Evolutionary conservation across 116 monocot species (phyloP).

Genomic region (Iris pallida): DNA sequence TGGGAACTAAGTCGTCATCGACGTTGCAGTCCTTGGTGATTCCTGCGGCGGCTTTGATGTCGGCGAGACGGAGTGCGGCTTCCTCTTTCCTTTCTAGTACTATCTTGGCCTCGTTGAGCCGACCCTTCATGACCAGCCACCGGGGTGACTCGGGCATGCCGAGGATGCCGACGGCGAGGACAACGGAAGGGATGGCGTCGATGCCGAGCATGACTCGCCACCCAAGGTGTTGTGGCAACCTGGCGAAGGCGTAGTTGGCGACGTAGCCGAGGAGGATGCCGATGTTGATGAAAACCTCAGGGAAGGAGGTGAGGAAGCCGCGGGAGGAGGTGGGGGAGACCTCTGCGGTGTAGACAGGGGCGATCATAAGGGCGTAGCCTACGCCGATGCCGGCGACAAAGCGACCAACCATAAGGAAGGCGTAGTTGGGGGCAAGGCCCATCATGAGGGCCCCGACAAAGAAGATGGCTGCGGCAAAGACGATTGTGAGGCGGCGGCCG

Average conservation of each 20-base stretch:
- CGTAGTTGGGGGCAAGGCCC: constrained; percentile 35
- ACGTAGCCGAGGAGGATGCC: constrained; percentile 48
- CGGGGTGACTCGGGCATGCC: constrained; percentile 45
- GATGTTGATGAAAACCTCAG: constrained; percentile 40
- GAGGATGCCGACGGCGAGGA: no score
- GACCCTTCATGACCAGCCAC: constrained; percentile 40
- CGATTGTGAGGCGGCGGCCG: constrained; percentile 40
- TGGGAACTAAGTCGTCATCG: neutral
- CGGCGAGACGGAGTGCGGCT: constrained; percentile 11
- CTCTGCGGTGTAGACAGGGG: constrained; percentile 32
- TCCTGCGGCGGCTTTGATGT: constrained; percentile 34
- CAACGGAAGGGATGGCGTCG: constrained; percentile 19
- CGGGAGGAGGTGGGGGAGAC: constrained; percentile 33
- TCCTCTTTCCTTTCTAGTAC: constrained; percentile 21
- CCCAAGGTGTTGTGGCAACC: constrained; percentile 22
- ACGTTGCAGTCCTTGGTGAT: neutral
- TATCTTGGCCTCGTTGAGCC: constrained; percentile 10
- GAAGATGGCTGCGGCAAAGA: constrained; percentile 34
- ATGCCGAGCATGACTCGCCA: constrained; percentile 49
- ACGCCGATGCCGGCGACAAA: constrained; percentile 20
- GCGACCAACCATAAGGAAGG: constrained; percentile 32
- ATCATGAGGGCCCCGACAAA: constrained; percentile 37
- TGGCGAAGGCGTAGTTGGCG: constrained; percentile 26
- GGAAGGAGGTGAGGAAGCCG: constrained; percentile 49
- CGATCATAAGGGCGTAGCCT: constrained; percentile 20